Evolutionary conservation across 495 filamentous ascomycete genomes (phyloP).

Genomic region (Penicillium argentinense): DNA sequence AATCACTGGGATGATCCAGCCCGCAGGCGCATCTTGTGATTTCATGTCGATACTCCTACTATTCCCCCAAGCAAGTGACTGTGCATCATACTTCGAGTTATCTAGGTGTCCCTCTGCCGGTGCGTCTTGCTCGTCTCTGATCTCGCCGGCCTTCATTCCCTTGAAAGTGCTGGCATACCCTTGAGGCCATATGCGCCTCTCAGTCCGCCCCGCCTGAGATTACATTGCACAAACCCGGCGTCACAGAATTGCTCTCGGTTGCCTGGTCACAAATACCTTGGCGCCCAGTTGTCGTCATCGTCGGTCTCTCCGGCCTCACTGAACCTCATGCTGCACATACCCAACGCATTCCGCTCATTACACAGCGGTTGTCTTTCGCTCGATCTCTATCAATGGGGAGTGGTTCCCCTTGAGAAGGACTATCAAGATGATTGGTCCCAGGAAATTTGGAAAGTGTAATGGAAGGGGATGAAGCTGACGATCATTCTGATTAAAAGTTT

Average conservation of each 20-base stretch:
- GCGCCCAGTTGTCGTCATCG: conserved; percentile 7
- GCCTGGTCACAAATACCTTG: not conserved
- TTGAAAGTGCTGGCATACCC: conserved; percentile 4
- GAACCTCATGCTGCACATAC: no score
- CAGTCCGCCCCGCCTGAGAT: conserved; percentile 5
- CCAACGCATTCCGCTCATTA: no score
- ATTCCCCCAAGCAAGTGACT: conserved; percentile 6
- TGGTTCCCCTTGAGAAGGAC: no score
- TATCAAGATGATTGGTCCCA: no score
- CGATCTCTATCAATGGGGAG: no score
- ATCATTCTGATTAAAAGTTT: no score
- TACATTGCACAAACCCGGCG: conserved; percentile 1
- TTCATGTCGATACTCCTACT: conserved; percentile 14
- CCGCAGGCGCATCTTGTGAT: conserved; percentile 9
- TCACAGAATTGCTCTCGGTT: not conserved
- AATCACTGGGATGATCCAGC: conserved; percentile 15
- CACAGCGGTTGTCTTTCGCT: no score
- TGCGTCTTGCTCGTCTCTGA: conserved; percentile 9
- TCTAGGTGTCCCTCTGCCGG: conserved; percentile 7
- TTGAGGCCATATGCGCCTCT: conserved; percentile 11
- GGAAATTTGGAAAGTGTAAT: no score
- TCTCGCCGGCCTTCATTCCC: conserved; percentile 3
- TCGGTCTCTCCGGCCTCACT: conserved; percentile 3
- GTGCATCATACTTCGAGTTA: conserved; percentile 9
- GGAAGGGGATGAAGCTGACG: no score